phyloP scores from a whole-genome alignment of 768 basidiomycete species.

The Rhodosporidiobolus odoratus region DNA sequence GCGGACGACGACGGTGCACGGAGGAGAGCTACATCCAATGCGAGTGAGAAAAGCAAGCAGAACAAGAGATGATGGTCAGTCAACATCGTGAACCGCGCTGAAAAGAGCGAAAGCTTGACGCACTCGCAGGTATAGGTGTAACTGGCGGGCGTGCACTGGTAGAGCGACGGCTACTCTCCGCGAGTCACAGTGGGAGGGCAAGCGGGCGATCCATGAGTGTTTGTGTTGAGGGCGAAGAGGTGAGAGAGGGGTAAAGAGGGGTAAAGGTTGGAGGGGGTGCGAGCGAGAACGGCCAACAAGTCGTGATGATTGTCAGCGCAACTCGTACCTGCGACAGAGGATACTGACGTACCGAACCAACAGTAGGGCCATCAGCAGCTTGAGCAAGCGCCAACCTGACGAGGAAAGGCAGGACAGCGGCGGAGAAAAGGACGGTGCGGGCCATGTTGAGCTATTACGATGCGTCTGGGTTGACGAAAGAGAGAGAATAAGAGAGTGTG shows the following conservation, averaged over 20 bases:
- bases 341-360: too few species aligned
- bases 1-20: constrained; percentile 6
- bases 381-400: too few species aligned
- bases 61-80: background rate
- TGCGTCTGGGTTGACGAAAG: background rate
- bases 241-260: background rate
- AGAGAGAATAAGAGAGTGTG: background rate
- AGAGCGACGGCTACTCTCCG: constrained; percentile 1
- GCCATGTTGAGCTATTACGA: background rate
- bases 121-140: constrained; percentile 12
- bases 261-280: too few species aligned
- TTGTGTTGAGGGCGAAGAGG: too few species aligned
- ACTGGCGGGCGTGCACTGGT: constrained; percentile 1
- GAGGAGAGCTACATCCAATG: background rate
- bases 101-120: background rate
- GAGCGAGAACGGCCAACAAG: too few species aligned
- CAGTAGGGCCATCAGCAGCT: too few species aligned
- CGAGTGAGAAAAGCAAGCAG: background rate
- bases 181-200: background rate
- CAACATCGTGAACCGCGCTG: too few species aligned
- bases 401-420: too few species aligned
- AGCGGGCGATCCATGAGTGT: background rate
- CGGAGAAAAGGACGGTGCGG: too few species aligned
- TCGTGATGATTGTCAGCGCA: too few species aligned
- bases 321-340: too few species aligned